These are phyloP conservation scores for Kluyveromyces dobzhanskii DNA, from an alignment of 805 yeast species.

Conservation along the genomic window DNA sequence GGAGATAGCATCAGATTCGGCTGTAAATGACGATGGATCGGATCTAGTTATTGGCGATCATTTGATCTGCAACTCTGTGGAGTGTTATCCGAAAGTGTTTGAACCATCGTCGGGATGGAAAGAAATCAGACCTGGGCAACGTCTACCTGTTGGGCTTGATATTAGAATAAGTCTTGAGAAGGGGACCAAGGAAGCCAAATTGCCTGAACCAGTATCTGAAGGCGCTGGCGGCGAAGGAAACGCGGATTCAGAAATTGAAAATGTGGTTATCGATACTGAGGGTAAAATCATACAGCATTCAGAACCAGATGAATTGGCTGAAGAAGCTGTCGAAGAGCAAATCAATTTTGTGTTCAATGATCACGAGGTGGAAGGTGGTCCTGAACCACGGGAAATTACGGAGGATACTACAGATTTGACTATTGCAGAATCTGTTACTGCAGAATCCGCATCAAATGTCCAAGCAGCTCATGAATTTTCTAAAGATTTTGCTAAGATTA, in stretches of 20 bases:
- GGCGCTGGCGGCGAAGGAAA: conserved; percentile 10
- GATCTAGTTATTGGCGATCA: conserved; percentile 11
- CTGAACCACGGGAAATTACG: neutral
- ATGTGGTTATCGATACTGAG: conserved; percentile 9
- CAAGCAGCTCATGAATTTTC: conserved; percentile 22
- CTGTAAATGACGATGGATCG: too few species aligned
- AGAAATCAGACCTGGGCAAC: conserved; percentile 58
- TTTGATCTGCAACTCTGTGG: conserved; percentile 29
- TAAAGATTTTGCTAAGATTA: conserved; percentile 23
- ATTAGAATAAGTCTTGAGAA: conserved; percentile 70
- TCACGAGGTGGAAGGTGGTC: conserved; percentile 2
- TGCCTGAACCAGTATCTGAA: conserved; percentile 27
- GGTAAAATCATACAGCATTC: neutral
- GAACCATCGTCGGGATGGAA: conserved; percentile 65
- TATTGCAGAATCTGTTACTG: neutral
- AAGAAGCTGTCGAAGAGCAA: neutral
- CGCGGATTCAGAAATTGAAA: conserved; percentile 3
- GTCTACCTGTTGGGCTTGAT: conserved; percentile 69
- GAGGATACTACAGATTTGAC: neutral
- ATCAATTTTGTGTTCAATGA: conserved; percentile 5
- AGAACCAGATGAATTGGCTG: neutral
- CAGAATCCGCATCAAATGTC: conserved; percentile 4
- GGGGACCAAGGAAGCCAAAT: conserved; percentile 59
- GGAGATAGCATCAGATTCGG: too few species aligned
- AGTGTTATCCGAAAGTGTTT: conserved; percentile 60